Percentiles rank a stretch among this genome's conserved stretches.
These are phyloP conservation scores for Yamadazyma pseudoaaseri DNA, from an alignment of 1,139 yeast species.

Conservation along the genomic window DNA sequence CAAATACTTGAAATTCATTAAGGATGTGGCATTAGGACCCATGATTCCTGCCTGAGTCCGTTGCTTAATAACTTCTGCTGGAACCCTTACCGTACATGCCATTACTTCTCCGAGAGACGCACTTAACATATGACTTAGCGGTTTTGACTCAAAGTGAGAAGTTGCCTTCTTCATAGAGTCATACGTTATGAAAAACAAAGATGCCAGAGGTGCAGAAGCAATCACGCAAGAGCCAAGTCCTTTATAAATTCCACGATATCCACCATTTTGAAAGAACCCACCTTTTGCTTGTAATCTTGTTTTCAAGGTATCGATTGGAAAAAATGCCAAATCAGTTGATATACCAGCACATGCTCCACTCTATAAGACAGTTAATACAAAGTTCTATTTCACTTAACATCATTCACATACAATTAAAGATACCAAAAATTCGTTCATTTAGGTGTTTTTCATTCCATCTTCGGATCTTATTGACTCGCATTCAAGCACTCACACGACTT, in stretches of 20 bases:
- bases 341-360: slow-evolving; percentile 98
- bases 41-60: slow-evolving; percentile 72
- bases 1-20: slow-evolving; percentile 62
- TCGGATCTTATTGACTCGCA: no score
- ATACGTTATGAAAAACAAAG: slow-evolving; percentile 85
- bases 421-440: slow-evolving; percentile 10
- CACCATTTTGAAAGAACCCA: slow-evolving; percentile 90
- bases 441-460: neutral
- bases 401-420: slow-evolving; percentile 15
- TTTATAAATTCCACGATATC: slow-evolving; percentile 83
- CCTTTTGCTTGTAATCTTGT: slow-evolving; percentile 94
- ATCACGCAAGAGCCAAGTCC: slow-evolving; percentile 93
- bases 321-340: slow-evolving; percentile 88
- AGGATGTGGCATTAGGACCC: slow-evolving; percentile 55
- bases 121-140: slow-evolving; percentile 72
- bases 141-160: slow-evolving; percentile 29
- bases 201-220: slow-evolving; percentile 94
- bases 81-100: slow-evolving; percentile 92
- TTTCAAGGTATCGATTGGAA: slow-evolving; percentile 93
- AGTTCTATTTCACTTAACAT: neutral
- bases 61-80: slow-evolving; percentile 95
- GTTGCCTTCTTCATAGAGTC: slow-evolving; percentile 67
- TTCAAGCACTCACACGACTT: no score
- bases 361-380: slow-evolving; percentile 30
- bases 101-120: slow-evolving; percentile 90